Base-by-base conservation (phyloP, 768 basidiomycete species). In the Psilocybe cubensis region DNA sequence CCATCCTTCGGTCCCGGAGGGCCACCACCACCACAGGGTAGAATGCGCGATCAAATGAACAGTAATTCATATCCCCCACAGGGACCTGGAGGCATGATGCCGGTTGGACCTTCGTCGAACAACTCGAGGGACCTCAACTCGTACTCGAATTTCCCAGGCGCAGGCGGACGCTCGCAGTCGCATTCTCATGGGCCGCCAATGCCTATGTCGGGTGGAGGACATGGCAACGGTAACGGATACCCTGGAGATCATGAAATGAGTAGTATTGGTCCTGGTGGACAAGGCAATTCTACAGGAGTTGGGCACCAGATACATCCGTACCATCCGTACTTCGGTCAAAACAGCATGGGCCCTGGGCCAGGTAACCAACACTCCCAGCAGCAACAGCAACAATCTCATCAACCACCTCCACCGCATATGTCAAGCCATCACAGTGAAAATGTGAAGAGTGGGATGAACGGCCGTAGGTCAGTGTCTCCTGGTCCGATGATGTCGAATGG, bases 401-500 rank as follows among this genome's bases (percentile, higher is more conserved):
- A n/a, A n/a, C 57, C 63, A 6, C 45, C 48, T 33, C 55, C 54
- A 35, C 42, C 57, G 41, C 60, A 60, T 21, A 45, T 65, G 44
- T 21, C 59, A 7, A 49, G 53, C n/a, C 63, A 64, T 46, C 63
- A 65, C 38, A 62, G 35, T 41, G 54, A 53, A 53, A 56, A 63
- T 54, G 58, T 54, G 27, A 58, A 59, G 8, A 61, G 58, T 18
- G 57, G 58, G 1, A 62, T 63, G 42, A 69, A 67, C 20, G 67
- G 68, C 18, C 69, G 74, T 21, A 67, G 75, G 40, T 78, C 78
- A 9, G 67, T 70, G 14, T 78, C 78, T 17, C 77, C 78, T 21
- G 68, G 72, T 23, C 70, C 67, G 38, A 56, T 70, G 24, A 47
- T 69, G 35, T 57, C 68, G 11, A 74, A 74, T 46, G 74, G 74